Base-by-base conservation (phyloP, 345 rosid genomes). In the thale cress (Arabidopsis thaliana) region DNA sequence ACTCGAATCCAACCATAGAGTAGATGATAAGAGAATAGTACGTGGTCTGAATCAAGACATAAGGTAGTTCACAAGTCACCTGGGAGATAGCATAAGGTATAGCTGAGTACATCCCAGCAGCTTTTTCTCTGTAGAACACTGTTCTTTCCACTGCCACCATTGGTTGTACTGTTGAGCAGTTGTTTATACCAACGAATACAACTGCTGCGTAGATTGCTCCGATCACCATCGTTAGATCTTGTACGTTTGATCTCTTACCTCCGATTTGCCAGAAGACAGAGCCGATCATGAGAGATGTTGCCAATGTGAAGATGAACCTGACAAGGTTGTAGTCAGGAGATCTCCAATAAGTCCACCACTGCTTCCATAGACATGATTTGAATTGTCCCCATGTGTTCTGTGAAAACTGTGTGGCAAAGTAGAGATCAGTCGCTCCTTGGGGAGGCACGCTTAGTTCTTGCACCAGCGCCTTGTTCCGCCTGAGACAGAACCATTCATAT, bases 321-420 rank as follows among this genome's bases (percentile, higher is more conserved):
- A 86, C 87, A 24, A 85, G 82, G 72, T 87, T 89, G 38, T 87
- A 87, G 46, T 87, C 89, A 28, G 90, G 90, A 70, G 87, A 87
- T 83, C 96, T 82, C 96, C 96, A 89, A 10, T 85, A 86, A n/a
- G 90, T 86, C 88, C 89, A 84, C 90, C 87, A 84, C 28, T 85
- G 89, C 65, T 87, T 87, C 96, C 96, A 89, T 2, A 86, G 67
- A 69, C 92, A 87, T 55, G 85, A 83, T 68, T 85, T 86, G 82
- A 82, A 86, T 42, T 89, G 95, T 16, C 87, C 88, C 85, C 83
- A 85, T 40, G 75, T 52, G 44, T 87, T 71, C 50, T 87, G 90
- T 0, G 88, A 83, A 51, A 82, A 89, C 55, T 83, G 85, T 34
- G 80, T 75, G 8, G 82, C 42, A 59, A 89, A 89, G 59, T 82